These are phyloP conservation scores for Cavenderia fasciculata DNA, from an alignment of 78 protist genomes.

Conservation along the genomic window DNA sequence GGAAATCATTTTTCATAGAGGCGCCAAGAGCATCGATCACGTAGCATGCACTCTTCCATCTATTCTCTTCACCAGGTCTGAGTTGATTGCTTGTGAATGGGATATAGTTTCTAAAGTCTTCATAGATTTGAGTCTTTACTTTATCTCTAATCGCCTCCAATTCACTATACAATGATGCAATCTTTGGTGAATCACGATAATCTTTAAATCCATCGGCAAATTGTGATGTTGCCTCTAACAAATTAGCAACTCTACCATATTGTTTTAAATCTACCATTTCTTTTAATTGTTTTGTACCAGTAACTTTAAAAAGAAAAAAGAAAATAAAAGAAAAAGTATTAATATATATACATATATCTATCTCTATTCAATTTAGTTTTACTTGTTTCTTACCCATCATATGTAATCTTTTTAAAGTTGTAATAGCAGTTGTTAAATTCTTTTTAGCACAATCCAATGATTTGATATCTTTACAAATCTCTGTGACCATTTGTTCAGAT, in stretches of 20 bases:
- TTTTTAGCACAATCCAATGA: conserved; percentile 91
- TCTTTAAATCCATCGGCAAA: conserved; percentile 62
- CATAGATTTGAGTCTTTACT: conserved; percentile 62
- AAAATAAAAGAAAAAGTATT: background rate
- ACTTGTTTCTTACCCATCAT: conserved; percentile 56
- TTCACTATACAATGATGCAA: conserved; percentile 36
- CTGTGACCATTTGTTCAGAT: conserved; percentile 90
- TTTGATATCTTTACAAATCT: conserved; percentile 91
- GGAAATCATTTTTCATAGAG: conserved; percentile 43
- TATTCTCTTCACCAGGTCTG: conserved; percentile 54
- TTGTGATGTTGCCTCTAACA: conserved; percentile 64
- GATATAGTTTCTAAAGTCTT: conserved; percentile 46
- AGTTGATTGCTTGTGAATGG: conserved; percentile 43
- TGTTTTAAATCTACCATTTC: conserved; percentile 55
- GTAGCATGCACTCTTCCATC: conserved; percentile 65
- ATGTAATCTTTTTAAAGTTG: conserved; percentile 85
- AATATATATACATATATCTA: background rate
- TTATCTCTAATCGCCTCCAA: conserved; percentile 55
- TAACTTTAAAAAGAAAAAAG: conserved; percentile 8
- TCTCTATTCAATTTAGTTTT: background rate
- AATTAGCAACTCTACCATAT: conserved; percentile 51
- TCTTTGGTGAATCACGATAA: conserved; percentile 73
- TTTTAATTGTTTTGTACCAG: conserved; percentile 61
- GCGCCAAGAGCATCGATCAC: conserved; percentile 72
- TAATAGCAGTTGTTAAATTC: conserved; percentile 88